Percentiles rank a stretch among this genome's conserved stretches.
These are phyloP conservation scores for Spirogloea muscicola DNA, from an alignment of 139 green algal species.

Conservation along the genomic window DNA sequence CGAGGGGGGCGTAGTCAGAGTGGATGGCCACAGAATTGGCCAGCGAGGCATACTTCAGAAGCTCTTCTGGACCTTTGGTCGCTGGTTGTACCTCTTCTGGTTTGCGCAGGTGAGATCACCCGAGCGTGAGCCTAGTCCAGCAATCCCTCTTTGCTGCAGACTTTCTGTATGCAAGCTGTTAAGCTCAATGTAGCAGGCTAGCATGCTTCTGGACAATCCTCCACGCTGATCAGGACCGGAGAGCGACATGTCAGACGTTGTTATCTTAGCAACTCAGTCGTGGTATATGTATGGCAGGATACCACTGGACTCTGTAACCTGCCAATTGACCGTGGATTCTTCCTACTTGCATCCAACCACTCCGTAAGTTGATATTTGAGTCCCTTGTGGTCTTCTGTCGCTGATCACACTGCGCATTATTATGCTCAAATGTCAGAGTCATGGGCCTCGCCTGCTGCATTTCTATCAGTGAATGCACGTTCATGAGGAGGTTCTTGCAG, in stretches of 20 bases:
- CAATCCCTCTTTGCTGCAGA: background rate
- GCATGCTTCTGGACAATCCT: background rate
- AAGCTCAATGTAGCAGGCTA: background rate
- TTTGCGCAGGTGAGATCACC: constrained; percentile 3
- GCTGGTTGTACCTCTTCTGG: constrained; percentile 17
- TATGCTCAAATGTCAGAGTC: constrained; percentile 3
- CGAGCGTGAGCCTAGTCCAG: background rate
- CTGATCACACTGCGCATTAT: background rate
- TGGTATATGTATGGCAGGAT: constrained; percentile 8
- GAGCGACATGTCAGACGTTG: too few relatives aligned
- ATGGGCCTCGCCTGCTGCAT: background rate
- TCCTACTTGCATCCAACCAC: constrained; percentile 34
- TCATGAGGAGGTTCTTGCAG: too few relatives aligned
- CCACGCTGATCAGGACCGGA: too few relatives aligned
- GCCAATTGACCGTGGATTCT: background rate
- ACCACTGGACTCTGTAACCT: background rate
- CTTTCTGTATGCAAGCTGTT: background rate
- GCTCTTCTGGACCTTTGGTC: constrained; percentile 16
- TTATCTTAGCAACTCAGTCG: too few relatives aligned
- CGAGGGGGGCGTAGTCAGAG: too few relatives aligned
- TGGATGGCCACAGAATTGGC: too few relatives aligned
- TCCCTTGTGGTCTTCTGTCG: too few relatives aligned
- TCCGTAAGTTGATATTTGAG: constrained; percentile 19
- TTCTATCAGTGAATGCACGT: constrained; percentile 8
- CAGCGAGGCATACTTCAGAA: constrained; percentile 18